Base-by-base conservation (phyloP, 2,329 filamentous ascomycete species). In the Colletotrichum spinosum region DNA sequence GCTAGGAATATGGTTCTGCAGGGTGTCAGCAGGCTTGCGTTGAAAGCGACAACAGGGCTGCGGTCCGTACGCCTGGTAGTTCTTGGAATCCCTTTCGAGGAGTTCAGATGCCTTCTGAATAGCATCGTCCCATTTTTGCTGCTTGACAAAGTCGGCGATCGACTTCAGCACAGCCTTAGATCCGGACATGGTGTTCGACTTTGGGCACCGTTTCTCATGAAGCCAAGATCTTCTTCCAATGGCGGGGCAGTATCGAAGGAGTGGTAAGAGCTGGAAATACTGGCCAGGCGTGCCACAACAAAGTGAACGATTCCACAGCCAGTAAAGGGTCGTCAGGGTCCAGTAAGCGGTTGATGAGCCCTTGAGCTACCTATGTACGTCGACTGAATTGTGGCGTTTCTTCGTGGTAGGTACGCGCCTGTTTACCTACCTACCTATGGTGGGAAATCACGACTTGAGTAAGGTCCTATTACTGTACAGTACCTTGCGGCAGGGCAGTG, bases 81-180 rank as follows among this genome's bases (percentile, higher is more conserved):
- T 97, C 68, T 90, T 86, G 2, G 90, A 80, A 67, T 97, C 94
- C 69, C 86, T 86, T 57, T 89, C 83, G 52, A 97, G 80, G 42
- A 97, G 82, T 35, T 86, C 85, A 67, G 88, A 84, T 5, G 92
- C 89, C 74, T 93, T 88, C 37, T 86, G 81, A 55, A 90, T 84
- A 48, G 91, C 93, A 72, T 92, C 89, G 66, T 91, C 90, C 81
- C 90, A 97, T 73, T 96, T 91, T 72, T 92, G 87, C 66, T 89
- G 86, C 74, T 93, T 92, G 70, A 97, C 85, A 51, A 91, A 90
- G 69, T 92, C 86, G 74, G 91, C 92, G 69, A 96, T 91, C 70
- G 90, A 88, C 81, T 97, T 97, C 71, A 97, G 83, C 65, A 90
- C 88, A 57, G 90, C 86, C 80, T 97, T 97, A 75, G 82, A 76